A percentile compares a stretch with the other conserved stretches of the same genome.
Evolutionary conservation across 202 grass and related monocot species (phyloP).

Genomic region (Carex sylvatica): DNA sequence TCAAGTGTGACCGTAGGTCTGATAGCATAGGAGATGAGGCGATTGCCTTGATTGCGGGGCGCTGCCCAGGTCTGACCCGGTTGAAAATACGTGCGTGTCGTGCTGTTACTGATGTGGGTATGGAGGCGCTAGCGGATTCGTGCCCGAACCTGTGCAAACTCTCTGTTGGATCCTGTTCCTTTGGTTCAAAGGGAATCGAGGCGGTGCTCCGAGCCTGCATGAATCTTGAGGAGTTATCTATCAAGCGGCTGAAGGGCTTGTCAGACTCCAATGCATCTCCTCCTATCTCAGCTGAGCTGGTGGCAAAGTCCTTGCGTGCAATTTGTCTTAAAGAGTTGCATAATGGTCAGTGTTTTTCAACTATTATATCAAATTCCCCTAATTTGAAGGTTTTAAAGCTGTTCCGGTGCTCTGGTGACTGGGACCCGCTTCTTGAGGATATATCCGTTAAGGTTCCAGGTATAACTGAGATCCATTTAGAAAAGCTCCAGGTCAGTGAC

Average conservation of each 20-base stretch:
- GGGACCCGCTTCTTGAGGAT: constrained; percentile 64
- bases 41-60: constrained; percentile 41
- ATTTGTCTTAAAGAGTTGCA: constrained; percentile 83
- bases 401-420: constrained; percentile 68
- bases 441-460: constrained; percentile 33
- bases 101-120: constrained; percentile 59
- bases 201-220: constrained; percentile 50
- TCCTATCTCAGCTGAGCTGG: constrained; percentile 28
- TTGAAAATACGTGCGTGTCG: constrained; percentile 79
- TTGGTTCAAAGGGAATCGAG: constrained; percentile 67
- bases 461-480: constrained; percentile 71
- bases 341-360: constrained; percentile 84
- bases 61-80: constrained; percentile 58
- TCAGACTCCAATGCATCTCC: constrained; percentile 31
- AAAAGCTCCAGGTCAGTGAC: constrained; percentile 94
- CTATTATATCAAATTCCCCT: constrained; percentile 52
- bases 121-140: constrained; percentile 45
- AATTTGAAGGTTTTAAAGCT: constrained; percentile 81
- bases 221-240: constrained; percentile 77
- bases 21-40: constrained; percentile 72
- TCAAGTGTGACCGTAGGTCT: constrained; percentile 75
- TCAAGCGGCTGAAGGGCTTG: constrained; percentile 84
- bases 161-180: constrained; percentile 67
- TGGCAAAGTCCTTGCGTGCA: constrained; percentile 43
- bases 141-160: constrained; percentile 61